Evolutionary conservation across 257 asterid genomes (phyloP).

Genomic region (Linaria vulgaris): DNA sequence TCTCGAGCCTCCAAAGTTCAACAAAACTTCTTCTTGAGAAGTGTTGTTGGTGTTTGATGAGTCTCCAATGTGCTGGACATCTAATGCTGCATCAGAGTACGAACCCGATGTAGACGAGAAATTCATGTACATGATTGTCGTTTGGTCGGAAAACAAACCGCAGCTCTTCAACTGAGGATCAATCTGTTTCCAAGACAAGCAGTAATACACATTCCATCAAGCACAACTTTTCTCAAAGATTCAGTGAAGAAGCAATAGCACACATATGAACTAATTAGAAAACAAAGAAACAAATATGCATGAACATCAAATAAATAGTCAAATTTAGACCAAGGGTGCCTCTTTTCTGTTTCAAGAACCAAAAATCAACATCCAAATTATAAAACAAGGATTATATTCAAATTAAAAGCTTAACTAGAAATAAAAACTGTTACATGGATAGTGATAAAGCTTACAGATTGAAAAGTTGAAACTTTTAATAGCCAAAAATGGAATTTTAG

Average conservation of each 20-base stretch:
- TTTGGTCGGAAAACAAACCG: constrained; percentile 37
- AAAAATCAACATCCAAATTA: not conserved
- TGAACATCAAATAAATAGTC: too few relatives aligned
- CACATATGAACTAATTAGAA: too few relatives aligned
- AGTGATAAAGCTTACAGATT: constrained; percentile 19
- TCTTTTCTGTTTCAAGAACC: constrained; percentile 11
- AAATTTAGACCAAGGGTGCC: constrained; percentile 15
- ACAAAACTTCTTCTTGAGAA: constrained; percentile 43
- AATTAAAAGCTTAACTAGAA: constrained; percentile 5
- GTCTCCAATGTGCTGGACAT: constrained; percentile 33
- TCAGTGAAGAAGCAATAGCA: too few relatives aligned
- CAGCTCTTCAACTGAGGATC: constrained; percentile 49
- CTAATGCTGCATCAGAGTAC: constrained; percentile 41
- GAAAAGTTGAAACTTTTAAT: constrained; percentile 15
- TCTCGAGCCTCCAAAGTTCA: constrained; percentile 47
- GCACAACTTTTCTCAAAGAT: too few relatives aligned
- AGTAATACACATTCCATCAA: too few relatives aligned
- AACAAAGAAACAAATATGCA: too few relatives aligned
- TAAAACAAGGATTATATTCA: not conserved
- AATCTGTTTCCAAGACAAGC: too few relatives aligned
- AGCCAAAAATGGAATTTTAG: constrained; percentile 6
- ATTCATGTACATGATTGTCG: constrained; percentile 57
- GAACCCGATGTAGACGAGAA: constrained; percentile 56
- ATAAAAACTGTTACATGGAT: not conserved
- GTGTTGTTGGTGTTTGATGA: constrained; percentile 46